Percentiles rank a stretch among this genome's conserved stretches.
Evolutionary conservation across 352 stramenopile species (phyloP).

Genomic region (Blastocystis sp.): DNA sequence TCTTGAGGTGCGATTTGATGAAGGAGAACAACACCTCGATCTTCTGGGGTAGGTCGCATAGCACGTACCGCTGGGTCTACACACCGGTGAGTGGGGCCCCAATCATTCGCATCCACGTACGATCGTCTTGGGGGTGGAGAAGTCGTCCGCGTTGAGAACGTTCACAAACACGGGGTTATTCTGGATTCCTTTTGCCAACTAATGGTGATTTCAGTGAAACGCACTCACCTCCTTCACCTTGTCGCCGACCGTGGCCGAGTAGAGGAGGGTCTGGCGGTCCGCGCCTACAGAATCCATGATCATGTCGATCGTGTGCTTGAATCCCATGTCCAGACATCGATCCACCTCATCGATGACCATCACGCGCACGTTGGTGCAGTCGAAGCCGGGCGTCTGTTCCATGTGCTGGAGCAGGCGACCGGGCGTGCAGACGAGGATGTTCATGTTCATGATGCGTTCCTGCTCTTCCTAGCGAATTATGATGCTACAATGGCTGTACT

Average conservation of each 20-base stretch:
- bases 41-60: conserved; percentile 90
- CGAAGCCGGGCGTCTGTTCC: conserved; percentile 94
- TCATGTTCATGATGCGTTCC: conserved; percentile 87
- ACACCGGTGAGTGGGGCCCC: background rate
- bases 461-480: conserved; percentile 82
- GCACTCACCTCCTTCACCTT: conserved; percentile 79
- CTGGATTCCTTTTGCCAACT: conserved; percentile 89
- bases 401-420: conserved; percentile 94
- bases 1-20: conserved; percentile 94
- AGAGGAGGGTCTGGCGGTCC: conserved; percentile 90
- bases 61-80: conserved; percentile 85
- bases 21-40: conserved; percentile 95
- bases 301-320: conserved; percentile 77
- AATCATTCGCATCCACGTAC: background rate
- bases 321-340: conserved; percentile 79
- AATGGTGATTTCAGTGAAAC: conserved; percentile 64
- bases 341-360: conserved; percentile 80
- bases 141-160: conserved; percentile 85
- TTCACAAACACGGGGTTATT: conserved; percentile 92
- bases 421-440: conserved; percentile 93
- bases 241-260: conserved; percentile 94
- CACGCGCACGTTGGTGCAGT: conserved; percentile 84
- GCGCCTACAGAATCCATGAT: conserved; percentile 78
- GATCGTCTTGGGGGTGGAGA: conserved; percentile 81
- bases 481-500: conserved; percentile 35